These are phyloP conservation scores for Polyporus arcularius DNA, from an alignment of 768 basidiomycete species.

Conservation along the genomic window DNA sequence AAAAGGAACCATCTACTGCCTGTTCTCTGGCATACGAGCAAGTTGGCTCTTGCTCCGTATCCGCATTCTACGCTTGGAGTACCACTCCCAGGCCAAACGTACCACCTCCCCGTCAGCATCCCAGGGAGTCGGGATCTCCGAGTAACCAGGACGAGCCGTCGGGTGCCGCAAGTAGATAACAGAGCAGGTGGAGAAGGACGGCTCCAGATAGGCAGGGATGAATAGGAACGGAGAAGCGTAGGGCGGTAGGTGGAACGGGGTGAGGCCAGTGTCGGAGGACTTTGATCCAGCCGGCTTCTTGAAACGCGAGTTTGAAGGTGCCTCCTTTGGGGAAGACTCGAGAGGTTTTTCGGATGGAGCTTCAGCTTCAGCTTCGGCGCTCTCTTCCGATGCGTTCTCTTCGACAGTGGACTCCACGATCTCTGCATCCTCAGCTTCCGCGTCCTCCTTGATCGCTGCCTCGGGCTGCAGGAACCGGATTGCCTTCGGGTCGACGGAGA, in stretches of 20 bases:
- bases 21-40: slow-evolving; percentile 66
- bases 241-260: slow-evolving; percentile 82
- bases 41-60: slow-evolving; percentile 65
- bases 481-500: slow-evolving; percentile 80
- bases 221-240: slow-evolving; percentile 92
- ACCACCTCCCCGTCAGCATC: slow-evolving; percentile 94
- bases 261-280: slow-evolving; percentile 35
- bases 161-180: slow-evolving; percentile 94
- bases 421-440: slow-evolving; percentile 8
- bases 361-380: slow-evolving; percentile 8
- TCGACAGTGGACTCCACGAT: slow-evolving; percentile 6
- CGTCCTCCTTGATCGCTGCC: slow-evolving; percentile 23
- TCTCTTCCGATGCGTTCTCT: slow-evolving; percentile 17
- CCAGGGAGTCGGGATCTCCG: slow-evolving; percentile 94
- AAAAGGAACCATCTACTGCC: slow-evolving; percentile 33
- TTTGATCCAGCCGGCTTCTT: neutral
- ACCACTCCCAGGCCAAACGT: slow-evolving; percentile 96
- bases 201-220: slow-evolving; percentile 88
- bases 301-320: neutral
- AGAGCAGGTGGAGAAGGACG: slow-evolving; percentile 86
- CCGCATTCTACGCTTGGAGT: slow-evolving; percentile 67
- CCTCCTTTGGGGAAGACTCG: neutral
- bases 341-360: neutral
- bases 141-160: slow-evolving; percentile 93
- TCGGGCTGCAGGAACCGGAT: slow-evolving; percentile 68